Evolutionary conservation across 1,284 basidiomycete species (phyloP).

Genomic region (Cutaneotrichosporon arboriforme): DNA sequence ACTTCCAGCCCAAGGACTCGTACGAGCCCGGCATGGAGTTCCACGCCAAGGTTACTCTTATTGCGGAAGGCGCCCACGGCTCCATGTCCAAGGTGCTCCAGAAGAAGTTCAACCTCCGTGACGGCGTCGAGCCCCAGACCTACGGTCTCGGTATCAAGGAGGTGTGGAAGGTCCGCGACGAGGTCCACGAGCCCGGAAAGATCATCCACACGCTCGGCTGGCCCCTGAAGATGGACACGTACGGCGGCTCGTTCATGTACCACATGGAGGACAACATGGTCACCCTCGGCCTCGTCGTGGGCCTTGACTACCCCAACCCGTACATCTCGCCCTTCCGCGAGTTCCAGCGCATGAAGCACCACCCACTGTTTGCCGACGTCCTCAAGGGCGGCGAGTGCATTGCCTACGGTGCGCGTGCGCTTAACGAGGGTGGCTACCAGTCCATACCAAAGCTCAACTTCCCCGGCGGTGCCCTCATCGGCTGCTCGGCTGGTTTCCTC

Average conservation of each 20-base stretch:
- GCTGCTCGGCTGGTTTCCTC: conserved; percentile 92
- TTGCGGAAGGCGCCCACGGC: conserved; percentile 95
- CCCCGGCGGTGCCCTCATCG: conserved; percentile 91
- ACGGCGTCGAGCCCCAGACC: conserved; percentile 80
- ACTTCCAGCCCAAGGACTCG: conserved; percentile 71
- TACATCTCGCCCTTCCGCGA: conserved; percentile 89
- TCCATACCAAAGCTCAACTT: conserved; percentile 87
- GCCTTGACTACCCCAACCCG: conserved; percentile 91
- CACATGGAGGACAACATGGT: conserved; percentile 94
- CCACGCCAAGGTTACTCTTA: conserved; percentile 84
- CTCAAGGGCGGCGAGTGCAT: conserved; percentile 73
- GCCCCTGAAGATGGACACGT: conserved; percentile 79
- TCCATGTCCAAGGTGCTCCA: conserved; percentile 80
- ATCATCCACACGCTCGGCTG: conserved; percentile 92
- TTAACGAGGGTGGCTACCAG: conserved; percentile 94
- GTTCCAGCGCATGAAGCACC: conserved; percentile 96
- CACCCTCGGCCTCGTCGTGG: conserved; percentile 85
- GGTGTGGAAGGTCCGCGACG: conserved; percentile 84
- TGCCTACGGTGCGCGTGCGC: conserved; percentile 82
- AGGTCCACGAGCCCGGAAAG: conserved; percentile 73
- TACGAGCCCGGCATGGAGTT: conserved; percentile 99
- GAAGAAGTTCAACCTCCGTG: conserved; percentile 70
- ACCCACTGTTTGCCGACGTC: conserved; percentile 79
- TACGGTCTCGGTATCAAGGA: conserved; percentile 97
- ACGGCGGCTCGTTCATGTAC: conserved; percentile 92